phyloP scores from a whole-genome alignment of 768 basidiomycete species.

The Kwoniella sp. region DNA sequence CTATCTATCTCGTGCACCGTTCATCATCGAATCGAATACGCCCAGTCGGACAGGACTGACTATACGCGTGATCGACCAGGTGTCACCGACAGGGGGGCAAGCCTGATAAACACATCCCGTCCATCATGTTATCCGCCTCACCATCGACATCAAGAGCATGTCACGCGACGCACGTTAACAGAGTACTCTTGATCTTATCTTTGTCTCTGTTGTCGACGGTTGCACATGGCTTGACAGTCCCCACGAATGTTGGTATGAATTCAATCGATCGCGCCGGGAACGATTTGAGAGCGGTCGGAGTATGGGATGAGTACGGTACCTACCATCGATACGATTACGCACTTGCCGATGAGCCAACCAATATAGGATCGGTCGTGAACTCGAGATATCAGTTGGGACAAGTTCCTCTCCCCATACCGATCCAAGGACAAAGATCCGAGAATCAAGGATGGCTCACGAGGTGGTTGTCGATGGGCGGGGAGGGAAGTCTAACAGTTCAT shows the following conservation, averaged over 20 bases:
- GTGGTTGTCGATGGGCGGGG: constrained; percentile 46
- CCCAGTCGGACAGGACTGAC: too few relatives aligned
- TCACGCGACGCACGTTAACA: neutral
- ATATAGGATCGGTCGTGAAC: neutral
- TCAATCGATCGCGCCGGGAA: too few relatives aligned
- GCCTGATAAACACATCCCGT: too few relatives aligned
- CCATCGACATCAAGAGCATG: neutral
- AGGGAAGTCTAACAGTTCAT: constrained; percentile 37
- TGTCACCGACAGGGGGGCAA: too few relatives aligned
- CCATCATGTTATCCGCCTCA: neutral
- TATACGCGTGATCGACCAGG: too few relatives aligned
- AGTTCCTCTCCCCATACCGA: constrained; percentile 5
- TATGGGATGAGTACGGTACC: neutral
- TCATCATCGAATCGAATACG: too few relatives aligned
- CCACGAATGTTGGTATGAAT: neutral
- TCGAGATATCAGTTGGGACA: constrained; percentile 6
- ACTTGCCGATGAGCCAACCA: too few relatives aligned
- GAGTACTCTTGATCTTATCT: neutral
- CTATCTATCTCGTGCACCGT: too few relatives aligned
- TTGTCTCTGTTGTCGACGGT: neutral
- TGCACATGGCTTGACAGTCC: neutral
- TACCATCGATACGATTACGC: neutral
- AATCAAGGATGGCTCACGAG: constrained; percentile 29
- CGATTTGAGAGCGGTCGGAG: neutral
- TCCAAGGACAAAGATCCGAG: neutral